Evolutionary conservation across 768 basidiomycete species (phyloP), one percentile per base, ranked within the genome.

Genomic region (Myochromella boudieri): DNA sequence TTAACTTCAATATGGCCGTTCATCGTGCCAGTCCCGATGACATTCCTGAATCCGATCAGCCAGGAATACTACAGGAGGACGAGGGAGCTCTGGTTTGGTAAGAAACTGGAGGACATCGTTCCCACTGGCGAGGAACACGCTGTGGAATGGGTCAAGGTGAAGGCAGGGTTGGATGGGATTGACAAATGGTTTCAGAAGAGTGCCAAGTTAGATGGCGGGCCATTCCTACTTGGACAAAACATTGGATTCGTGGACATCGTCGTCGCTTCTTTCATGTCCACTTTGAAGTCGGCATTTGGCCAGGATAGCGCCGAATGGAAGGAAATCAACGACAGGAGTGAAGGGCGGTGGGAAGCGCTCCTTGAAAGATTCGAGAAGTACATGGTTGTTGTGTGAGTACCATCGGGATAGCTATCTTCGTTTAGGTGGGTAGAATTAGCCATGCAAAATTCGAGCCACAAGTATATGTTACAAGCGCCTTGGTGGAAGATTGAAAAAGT

Each of bases 21-120:
- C 24, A 8, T 56, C 46, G 21, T 65, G 20, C 61, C 62, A 22
- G 14, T 44, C 3, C 55, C 52, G 26, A 36, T 43, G n/a, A 32
- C 33, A 29, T 37, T 61, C 31, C 54, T 78, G 48, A 65, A 56
- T 6, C 52, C 62, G 10, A 56, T 41, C 24, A 74, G 69, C 45
- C 40, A 58, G 45, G 59, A 43, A 3, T 72, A 69, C 51, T 77
- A 70, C 51, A 50, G 65, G 8, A 38, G 48, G 2, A 70, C 66
- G 3, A 63, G 70, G 11, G 58, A 61, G 37, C 44, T 38, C 2
- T 37, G 28, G 1, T 60, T 60, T n/a, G 68, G 72, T 0, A 55
- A 37, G 37, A 58, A 58, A 24, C 50, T 63, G 26, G 71, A 76
- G 62, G 55, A 62, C 21, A 28, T 64, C 38, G 28, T 60, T 6